Evolutionary conservation across 73 alveolate species (phyloP).

Genomic region (Urostyla sp.): DNA sequence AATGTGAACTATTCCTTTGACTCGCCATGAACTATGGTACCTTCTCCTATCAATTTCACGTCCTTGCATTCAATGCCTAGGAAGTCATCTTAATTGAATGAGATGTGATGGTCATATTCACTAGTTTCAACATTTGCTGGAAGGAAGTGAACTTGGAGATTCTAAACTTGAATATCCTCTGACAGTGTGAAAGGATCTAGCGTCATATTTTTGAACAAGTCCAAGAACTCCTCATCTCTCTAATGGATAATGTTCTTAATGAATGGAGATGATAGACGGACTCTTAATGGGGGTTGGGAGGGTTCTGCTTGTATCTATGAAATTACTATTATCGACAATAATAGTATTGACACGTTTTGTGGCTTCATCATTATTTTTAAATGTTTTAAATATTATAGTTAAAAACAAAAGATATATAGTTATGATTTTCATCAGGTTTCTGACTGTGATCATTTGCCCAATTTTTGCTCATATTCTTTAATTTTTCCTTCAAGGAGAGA

Average conservation of each 20-base stretch:
- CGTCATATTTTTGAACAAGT: constrained; percentile 5
- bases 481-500: constrained; percentile 16
- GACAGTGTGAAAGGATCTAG: constrained; percentile 12
- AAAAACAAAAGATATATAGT: no score
- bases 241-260: constrained; percentile 6
- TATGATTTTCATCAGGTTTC: background rate
- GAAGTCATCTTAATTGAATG: constrained; percentile 8
- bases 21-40: background rate
- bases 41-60: constrained; percentile 10
- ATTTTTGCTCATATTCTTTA: constrained; percentile 29
- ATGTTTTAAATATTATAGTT: background rate
- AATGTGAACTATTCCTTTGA: constrained; percentile 9
- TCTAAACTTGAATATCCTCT: background rate
- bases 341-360: background rate
- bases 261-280: constrained; percentile 10
- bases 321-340: background rate
- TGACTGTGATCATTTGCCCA: constrained; percentile 19
- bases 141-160: background rate
- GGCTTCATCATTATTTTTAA: background rate
- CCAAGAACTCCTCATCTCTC: constrained; percentile 15
- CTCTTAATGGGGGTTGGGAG: constrained; percentile 2
- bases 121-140: background rate
- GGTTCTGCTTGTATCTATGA: background rate
- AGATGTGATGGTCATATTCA: background rate
- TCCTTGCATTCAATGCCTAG: constrained; percentile 40